Evolutionary conservation across 1,139 yeast genomes (phyloP).

Genomic region (Kodamaea sp.): DNA sequence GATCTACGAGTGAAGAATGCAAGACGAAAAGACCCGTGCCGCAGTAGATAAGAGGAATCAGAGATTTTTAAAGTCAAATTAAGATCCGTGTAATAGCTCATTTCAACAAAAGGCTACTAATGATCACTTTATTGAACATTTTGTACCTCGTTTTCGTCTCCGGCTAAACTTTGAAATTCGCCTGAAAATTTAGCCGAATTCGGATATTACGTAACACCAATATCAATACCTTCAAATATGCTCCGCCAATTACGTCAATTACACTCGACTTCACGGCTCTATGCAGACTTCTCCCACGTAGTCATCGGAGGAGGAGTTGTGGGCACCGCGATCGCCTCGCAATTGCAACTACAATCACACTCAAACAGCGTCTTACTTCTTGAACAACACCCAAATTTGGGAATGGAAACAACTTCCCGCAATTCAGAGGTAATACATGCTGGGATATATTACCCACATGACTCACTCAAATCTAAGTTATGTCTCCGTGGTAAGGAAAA

Average conservation of each 20-base stretch:
- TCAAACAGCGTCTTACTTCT: constrained; percentile 56
- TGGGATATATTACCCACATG: constrained; percentile 75
- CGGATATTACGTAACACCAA: not conserved
- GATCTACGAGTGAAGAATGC: too few relatives aligned
- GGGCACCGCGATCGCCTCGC: constrained; percentile 78
- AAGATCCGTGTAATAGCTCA: too few relatives aligned
- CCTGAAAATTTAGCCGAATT: too few relatives aligned
- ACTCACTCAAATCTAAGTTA: constrained; percentile 60
- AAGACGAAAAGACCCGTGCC: too few relatives aligned
- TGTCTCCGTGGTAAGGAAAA: constrained; percentile 73
- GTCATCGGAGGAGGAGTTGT: constrained; percentile 88
- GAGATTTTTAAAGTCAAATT: too few relatives aligned
- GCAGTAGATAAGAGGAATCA: too few relatives aligned
- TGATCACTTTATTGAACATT: too few relatives aligned
- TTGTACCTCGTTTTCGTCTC: too few relatives aligned
- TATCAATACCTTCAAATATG: not conserved
- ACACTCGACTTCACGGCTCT: constrained; percentile 1
- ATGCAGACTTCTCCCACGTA: constrained; percentile 67
- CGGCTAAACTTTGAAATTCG: too few relatives aligned
- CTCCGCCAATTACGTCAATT: constrained; percentile 1
- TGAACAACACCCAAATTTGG: constrained; percentile 63
- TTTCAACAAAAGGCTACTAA: too few relatives aligned
- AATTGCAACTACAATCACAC: constrained; percentile 41
- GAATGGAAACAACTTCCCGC: constrained; percentile 79
- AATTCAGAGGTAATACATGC: constrained; percentile 94